Evolutionary conservation across 306 rosid species (phyloP), one percentile per base, ranked within the genome.

Genomic region (Trichosanthes cucumerina): DNA sequence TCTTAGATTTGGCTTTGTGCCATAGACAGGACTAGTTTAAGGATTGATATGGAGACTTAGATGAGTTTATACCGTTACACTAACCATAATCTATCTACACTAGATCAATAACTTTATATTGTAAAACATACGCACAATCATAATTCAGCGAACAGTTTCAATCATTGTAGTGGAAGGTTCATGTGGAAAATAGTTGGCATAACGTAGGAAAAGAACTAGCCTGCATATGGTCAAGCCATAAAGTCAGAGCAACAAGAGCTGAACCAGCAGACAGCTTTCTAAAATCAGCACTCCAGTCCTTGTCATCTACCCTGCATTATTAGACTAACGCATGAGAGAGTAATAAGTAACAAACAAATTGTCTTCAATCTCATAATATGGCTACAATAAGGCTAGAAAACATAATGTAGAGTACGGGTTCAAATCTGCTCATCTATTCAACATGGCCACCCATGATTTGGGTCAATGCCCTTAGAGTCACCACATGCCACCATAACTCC

Each of bases 171-270:
- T 9, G 57, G 43, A 7, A 38, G 62, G 31, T 72, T 47, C 41
- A 80, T 19, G 49, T 49, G 47, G 66, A 76, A 41, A 57, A 26
- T 56, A 38, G n/a, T 14, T 26, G 46, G 50, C 31, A 43, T 38
- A n/a, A n/a, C 73, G 66, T 41, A 76, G 80, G 50, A 19, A 49
- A 68, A 62, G 80, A 79, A 79, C 83, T 87, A 82, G 88, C 98
- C 96, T 94, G 98, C 98, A 94, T 94, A 77, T 86, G 89, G 80
- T 94, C 98, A 82, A 94, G 96, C 98, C 98, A 94, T 68, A 94
- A 82, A n/a, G 98, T 94, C 80, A 94, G 95, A 83, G 91, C 97
- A 85, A 92, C 96, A 71, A 94, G 96, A 79, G 98, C 91, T 50
- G 98, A 86, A 81, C 98, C 98, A 72, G 96, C 96, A 23, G 98